A percentile compares a stretch with the other conserved stretches of the same genome.
Evolutionary conservation across 176 grass and related monocot genomes (phyloP).

Genomic region (Zoysia pacifica): DNA sequence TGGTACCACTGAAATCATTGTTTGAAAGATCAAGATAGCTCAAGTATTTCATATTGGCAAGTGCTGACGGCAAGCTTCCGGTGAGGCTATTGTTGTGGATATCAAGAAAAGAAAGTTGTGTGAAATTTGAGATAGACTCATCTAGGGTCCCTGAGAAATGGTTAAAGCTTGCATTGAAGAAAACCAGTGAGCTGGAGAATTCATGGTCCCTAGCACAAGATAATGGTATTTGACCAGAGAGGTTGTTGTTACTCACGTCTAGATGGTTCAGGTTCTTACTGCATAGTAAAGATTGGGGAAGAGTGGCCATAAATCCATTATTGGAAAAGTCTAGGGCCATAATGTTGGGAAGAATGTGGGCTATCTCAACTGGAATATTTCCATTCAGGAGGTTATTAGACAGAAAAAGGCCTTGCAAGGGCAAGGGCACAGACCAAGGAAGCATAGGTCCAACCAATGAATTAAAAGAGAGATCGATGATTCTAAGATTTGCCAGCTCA

Average conservation of each 20-base stretch:
- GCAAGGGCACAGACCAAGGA: slow-evolving; percentile 42
- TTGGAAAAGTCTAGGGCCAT: slow-evolving; percentile 58
- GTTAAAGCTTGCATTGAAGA: slow-evolving; percentile 82
- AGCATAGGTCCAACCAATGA: slow-evolving; percentile 57
- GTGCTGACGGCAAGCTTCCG: slow-evolving; percentile 62
- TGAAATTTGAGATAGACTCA: slow-evolving; percentile 70
- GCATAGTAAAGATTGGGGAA: slow-evolving; percentile 64
- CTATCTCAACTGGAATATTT: slow-evolving; percentile 61
- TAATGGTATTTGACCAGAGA: slow-evolving; percentile 64
- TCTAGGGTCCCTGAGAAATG: slow-evolving; percentile 59
- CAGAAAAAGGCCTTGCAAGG: slow-evolving; percentile 68
- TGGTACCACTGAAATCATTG: slow-evolving; percentile 61
- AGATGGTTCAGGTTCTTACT: slow-evolving; percentile 51
- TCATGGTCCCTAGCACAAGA: slow-evolving; percentile 25
- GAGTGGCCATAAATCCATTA: slow-evolving; percentile 55
- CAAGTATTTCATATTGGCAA: slow-evolving; percentile 53
- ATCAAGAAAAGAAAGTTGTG: slow-evolving; percentile 65
- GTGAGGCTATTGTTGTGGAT: slow-evolving; percentile 71
- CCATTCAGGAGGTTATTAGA: slow-evolving; percentile 71
- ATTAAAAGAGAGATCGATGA: slow-evolving; percentile 77
- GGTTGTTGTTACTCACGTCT: slow-evolving; percentile 72
- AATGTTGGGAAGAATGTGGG: slow-evolving; percentile 56
- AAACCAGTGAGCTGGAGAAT: slow-evolving; percentile 41
- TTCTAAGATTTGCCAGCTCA: slow-evolving; percentile 58
- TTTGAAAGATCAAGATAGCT: slow-evolving; percentile 83